phyloP scores from a whole-genome alignment of 345 rosid genomes.

The Gossypium herbaceum region DNA sequence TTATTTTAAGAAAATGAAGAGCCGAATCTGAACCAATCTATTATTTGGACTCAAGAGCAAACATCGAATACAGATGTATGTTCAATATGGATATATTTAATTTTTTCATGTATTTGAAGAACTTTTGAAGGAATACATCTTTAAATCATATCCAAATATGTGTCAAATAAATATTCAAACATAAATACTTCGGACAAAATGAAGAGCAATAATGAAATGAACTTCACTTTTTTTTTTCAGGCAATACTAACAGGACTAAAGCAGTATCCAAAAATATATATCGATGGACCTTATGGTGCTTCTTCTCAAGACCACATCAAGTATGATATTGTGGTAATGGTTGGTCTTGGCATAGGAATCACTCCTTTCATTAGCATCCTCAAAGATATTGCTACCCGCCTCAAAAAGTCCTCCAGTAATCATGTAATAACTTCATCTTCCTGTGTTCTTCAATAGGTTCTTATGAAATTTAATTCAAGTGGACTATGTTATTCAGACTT shows the following conservation, averaged over 20 bases:
- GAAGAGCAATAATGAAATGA: too few species aligned
- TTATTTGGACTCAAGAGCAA: neutral
- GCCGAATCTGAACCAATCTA: neutral
- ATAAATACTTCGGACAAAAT: too few species aligned
- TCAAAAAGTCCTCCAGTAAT: constrained; percentile 6
- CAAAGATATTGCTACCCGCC: constrained; percentile 30
- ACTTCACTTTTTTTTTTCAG: constrained; percentile 7
- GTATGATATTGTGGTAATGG: constrained; percentile 44
- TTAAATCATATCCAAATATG: too few species aligned
- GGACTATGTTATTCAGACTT: neutral
- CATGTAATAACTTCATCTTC: constrained; percentile 4
- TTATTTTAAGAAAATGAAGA: neutral
- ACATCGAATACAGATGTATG: neutral
- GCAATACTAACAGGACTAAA: constrained; percentile 26
- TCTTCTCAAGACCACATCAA: constrained; percentile 53
- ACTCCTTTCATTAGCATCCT: constrained; percentile 63
- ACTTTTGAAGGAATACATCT: too few species aligned
- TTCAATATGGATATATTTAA: neutral
- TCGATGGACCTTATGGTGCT: constrained; percentile 60
- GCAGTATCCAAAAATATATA: constrained; percentile 36
- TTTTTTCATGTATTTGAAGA: too few species aligned
- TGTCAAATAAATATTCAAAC: too few species aligned
- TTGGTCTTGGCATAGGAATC: constrained; percentile 61
- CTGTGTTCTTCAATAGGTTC: neutral
- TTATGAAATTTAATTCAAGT: neutral